Base-by-base conservation (phyloP, 2,329 filamentous ascomycete species). In the Penicillium sclerotiorum region DNA sequence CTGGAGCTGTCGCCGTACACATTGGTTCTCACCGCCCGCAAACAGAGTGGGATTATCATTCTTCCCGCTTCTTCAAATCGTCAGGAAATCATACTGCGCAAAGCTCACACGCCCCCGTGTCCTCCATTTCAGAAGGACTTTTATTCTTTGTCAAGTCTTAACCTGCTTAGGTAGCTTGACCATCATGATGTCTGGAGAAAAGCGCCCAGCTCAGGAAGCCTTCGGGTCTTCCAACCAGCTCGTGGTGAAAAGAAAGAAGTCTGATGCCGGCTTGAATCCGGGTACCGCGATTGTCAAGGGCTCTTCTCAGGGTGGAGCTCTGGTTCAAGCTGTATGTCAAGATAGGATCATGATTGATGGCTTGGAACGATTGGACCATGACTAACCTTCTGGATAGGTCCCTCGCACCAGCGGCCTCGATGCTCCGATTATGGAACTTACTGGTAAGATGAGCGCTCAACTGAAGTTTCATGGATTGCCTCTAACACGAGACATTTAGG, bases 341-440 rank as follows among this genome's bases (percentile, higher is more conserved):
- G 20, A 18, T 6, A 1, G 2, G 17, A 3, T 9, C 33, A 15
- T 18, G 2, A 25, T 32, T 6, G 9, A 13, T 7, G 4, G 32
- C 13, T 17, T n/a, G 2, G n/a, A 13, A 5, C 5, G 28, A 12
- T 11, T 15, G 33, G 22, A 30, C 23, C 22, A 15, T 25, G 17
- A 44, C 47, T 61, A 62, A 57, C 54, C n/a, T 45, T 51, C 21
- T 37, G 38, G 54, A 40, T 72, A 95, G 91, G 82, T 83, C 55
- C 83, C 87, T 46, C 83, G 90, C 61, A 92, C 90, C 39, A 95
- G 90, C 69, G 85, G 83, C 45, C 80, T 99, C 23, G 86, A 95
- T 69, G 89, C 93, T 50, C 91, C 93, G 1, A 87, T 96, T 37
- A 96, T 97, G 91, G 90, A 97, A 73, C 78, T 99, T 47, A 87